Evolutionary conservation across 2,329 filamentous ascomycete genomes (phyloP).

Genomic region (Fusarium agapanthi): DNA sequence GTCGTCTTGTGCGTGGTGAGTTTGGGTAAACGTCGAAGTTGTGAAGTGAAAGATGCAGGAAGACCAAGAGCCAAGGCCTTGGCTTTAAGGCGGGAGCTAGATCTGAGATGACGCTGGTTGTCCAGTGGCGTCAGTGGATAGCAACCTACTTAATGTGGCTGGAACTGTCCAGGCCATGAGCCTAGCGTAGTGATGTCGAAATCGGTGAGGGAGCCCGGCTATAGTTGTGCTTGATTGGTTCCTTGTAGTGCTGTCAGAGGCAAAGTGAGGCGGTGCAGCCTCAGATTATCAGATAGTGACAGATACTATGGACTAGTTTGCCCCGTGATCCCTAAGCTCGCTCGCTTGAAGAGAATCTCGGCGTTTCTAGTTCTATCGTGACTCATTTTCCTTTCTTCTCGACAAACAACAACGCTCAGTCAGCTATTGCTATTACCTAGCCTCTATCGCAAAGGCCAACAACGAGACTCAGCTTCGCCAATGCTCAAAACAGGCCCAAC

Average conservation of each 20-base stretch:
- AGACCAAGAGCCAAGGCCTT: slow-evolving; percentile 30
- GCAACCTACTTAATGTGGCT: background rate
- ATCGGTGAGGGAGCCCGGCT: slow-evolving; percentile 7
- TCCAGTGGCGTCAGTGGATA: slow-evolving; percentile 30
- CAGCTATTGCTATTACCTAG: background rate
- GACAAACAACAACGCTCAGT: background rate
- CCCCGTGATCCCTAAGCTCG: slow-evolving; percentile 1
- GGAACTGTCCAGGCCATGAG: background rate
- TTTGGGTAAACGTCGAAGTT: slow-evolving; percentile 14
- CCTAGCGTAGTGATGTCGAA: background rate
- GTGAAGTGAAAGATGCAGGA: slow-evolving; percentile 9
- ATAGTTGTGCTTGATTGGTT: slow-evolving; percentile 21
- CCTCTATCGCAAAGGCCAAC: background rate
- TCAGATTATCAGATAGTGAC: background rate
- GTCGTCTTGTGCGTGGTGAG: slow-evolving; percentile 28
- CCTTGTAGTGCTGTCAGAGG: slow-evolving; percentile 3
- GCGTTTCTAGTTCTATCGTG: slow-evolving; percentile 13
- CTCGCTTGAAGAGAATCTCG: slow-evolving; percentile 6
- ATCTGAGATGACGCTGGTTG: slow-evolving; percentile 23
- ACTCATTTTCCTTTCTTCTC: background rate
- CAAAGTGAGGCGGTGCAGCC: slow-evolving; percentile 35
- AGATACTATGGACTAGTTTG: background rate
- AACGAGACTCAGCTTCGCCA: background rate
- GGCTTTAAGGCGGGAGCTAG: slow-evolving; percentile 34
- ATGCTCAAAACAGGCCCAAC: slow-evolving; percentile 16